A percentile compares a stretch with the other conserved stretches of the same genome.
Evolutionary conservation across 441 rosid species (phyloP).

Genomic region (Adansonia gregorii): DNA sequence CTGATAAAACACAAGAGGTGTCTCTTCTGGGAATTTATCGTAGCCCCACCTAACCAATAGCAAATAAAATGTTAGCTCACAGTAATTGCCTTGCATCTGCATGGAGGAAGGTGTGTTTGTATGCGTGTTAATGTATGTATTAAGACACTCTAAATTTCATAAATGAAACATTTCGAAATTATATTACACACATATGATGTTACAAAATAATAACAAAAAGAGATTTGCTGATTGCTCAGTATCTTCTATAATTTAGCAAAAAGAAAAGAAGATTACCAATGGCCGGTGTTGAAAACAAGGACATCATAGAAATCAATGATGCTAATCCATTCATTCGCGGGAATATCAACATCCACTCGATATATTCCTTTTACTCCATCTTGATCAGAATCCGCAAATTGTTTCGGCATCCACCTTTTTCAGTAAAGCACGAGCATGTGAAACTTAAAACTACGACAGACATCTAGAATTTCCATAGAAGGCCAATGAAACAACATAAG

Average conservation of each 20-base stretch:
- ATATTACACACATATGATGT: neutral
- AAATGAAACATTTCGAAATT: neutral
- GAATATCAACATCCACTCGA: slow-evolving; percentile 86
- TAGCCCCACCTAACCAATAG: slow-evolving; percentile 73
- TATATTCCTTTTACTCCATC: slow-evolving; percentile 58
- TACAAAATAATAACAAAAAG: neutral
- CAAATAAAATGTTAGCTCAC: slow-evolving; percentile 12
- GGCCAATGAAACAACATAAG: slow-evolving; percentile 19
- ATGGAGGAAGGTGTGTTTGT: neutral
- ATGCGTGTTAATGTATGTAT: neutral
- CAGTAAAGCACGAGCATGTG: slow-evolving; percentile 53
- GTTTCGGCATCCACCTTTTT: slow-evolving; percentile 79
- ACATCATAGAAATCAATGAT: slow-evolving; percentile 73
- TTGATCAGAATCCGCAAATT: slow-evolving; percentile 37
- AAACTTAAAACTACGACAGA: slow-evolving; percentile 30
- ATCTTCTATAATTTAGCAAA: neutral
- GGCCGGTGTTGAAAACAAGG: slow-evolving; percentile 87
- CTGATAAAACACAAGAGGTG: slow-evolving; percentile 78
- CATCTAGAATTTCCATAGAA: neutral
- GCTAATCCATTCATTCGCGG: slow-evolving; percentile 82
- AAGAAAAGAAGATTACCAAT: slow-evolving; percentile 59
- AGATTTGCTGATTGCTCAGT: neutral
- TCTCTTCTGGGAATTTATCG: slow-evolving; percentile 87
- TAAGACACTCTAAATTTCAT: neutral
- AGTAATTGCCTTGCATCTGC: neutral